These are phyloP conservation scores for Uromyces viciae-fabae DNA, from an alignment of 1,284 basidiomycete species.

Conservation along the genomic window DNA sequence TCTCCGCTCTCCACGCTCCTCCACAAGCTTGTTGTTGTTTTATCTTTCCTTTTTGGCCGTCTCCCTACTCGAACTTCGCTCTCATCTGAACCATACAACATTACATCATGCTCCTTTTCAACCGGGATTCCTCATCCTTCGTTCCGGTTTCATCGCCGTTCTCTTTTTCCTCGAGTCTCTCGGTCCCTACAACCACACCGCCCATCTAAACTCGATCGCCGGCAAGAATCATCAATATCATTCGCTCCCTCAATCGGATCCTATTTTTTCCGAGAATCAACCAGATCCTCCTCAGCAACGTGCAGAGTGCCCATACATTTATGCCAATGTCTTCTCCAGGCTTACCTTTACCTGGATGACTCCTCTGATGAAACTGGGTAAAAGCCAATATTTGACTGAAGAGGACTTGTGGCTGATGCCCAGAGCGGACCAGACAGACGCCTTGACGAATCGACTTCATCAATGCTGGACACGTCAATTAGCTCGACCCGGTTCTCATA, in stretches of 20 bases:
- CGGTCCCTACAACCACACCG: slow-evolving; percentile 63
- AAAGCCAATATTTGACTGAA: slow-evolving; percentile 54
- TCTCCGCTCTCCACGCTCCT: slow-evolving; percentile 70
- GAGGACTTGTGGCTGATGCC: slow-evolving; percentile 56
- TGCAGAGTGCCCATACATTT: slow-evolving; percentile 69
- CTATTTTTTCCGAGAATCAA: slow-evolving; percentile 41
- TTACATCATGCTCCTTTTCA: slow-evolving; percentile 53
- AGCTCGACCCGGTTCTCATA: background rate
- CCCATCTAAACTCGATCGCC: slow-evolving; percentile 20
- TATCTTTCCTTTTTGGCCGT: slow-evolving; percentile 69
- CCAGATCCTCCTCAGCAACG: slow-evolving; percentile 53
- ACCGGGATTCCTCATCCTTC: slow-evolving; percentile 60
- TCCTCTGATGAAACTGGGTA: slow-evolving; percentile 62
- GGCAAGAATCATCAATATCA: background rate
- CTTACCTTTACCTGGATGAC: slow-evolving; percentile 77
- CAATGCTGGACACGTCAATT: slow-evolving; percentile 56
- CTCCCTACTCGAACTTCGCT: slow-evolving; percentile 65
- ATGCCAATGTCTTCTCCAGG: slow-evolving; percentile 63
- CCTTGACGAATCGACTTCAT: slow-evolving; percentile 66
- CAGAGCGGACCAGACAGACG: slow-evolving; percentile 66
- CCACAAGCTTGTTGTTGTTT: slow-evolving; percentile 72
- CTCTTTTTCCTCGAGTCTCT: slow-evolving; percentile 69
- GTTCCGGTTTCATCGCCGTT: slow-evolving; percentile 60
- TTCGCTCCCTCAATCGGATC: slow-evolving; percentile 46
- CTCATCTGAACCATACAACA: slow-evolving; percentile 56